Base-by-base conservation (phyloP, 352 stramenopile genomes). In the Phytophthora brassicae region DNA sequence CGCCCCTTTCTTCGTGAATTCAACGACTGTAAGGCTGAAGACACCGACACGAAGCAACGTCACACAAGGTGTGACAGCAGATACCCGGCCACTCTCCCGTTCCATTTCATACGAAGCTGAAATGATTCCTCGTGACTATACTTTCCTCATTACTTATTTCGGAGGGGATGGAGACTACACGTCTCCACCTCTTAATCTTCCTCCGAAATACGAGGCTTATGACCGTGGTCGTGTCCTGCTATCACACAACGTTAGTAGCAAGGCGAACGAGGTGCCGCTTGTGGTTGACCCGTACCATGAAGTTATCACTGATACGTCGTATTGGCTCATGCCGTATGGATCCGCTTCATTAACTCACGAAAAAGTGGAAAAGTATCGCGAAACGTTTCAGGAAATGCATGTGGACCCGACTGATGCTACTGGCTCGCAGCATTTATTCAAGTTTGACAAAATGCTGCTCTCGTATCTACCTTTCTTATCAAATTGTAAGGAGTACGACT, bases 381-480 rank as follows among this genome's bases (percentile, higher is more conserved):
- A 99, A 77, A 98, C 94, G 7, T 98, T 98, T 56, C 86, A 97
- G 49, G 89, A 97, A 56, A 89, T 96, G 73, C 79, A 88, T n/a
- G 14, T 71, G 36, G 69, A 95, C 44, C 70, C 72, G 5, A 78
- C 68, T 0, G 79, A 89, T 33, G 42, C 59, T 2, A 74, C 74
- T 0, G 53, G 56, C 1, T 56, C 70, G 8, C 75, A 90, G 58
- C 89, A 84, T 33, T 11, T 83, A 28, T 95, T 91, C 67, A 79
- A 81, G 33, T 92, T 95, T 47, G 70, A 92, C 16, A 90, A 87
- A 35, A 45, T 95, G 17, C 26, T 98, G 50, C 69, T 99, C 0
- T 89, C 96, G 6, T 99, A 99, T 64, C 47, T 99, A 26, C 97
- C 96, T 7, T 99, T 98, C 60, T 89, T 98, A 46, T 98, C 92